A percentile compares a stretch with the other conserved stretches of the same genome.
phyloP scores from a whole-genome alignment of 2,329 filamentous ascomycete genomes.

The Pseudocercospora eumusae region DNA sequence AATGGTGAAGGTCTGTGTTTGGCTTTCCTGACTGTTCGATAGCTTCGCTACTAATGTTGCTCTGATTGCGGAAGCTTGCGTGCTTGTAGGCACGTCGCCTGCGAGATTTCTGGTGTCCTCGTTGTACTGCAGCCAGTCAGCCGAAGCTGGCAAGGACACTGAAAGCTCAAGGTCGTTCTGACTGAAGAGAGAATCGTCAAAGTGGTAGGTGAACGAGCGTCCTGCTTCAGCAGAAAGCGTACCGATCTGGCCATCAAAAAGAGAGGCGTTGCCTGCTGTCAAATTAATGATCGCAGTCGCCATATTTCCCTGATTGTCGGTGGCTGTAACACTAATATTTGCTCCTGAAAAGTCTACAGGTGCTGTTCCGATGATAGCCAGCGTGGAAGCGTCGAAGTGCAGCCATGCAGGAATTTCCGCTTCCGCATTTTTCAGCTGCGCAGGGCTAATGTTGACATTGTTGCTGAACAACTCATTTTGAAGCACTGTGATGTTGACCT shows the following conservation, averaged over 20 bases:
- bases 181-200: constrained; percentile 49
- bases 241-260: constrained; percentile 49
- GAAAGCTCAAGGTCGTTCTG: constrained; percentile 46
- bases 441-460: constrained; percentile 46
- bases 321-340: constrained; percentile 63
- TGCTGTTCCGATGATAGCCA: constrained; percentile 66
- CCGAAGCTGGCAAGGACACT: constrained; percentile 48
- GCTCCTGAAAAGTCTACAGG: constrained; percentile 59
- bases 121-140: constrained; percentile 55
- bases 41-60: constrained; percentile 49
- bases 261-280: constrained; percentile 35
- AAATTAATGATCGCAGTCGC: constrained; percentile 58
- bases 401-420: constrained; percentile 68
- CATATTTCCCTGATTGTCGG: constrained; percentile 61
- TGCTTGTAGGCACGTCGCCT: constrained; percentile 52
- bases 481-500: constrained; percentile 39
- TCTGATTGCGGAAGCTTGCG: constrained; percentile 43
- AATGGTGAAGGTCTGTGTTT: constrained; percentile 51
- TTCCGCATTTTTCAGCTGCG: constrained; percentile 54
- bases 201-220: constrained; percentile 50
- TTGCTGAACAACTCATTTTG: constrained; percentile 41
- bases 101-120: constrained; percentile 46
- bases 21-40: constrained; percentile 29
- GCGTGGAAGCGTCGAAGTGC: constrained; percentile 61
- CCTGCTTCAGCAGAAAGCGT: constrained; percentile 54